A percentile compares a stretch with the other conserved stretches of the same genome.
Conservation (phyloP, 768 basidiomycete genomes). For the Leccinum obscurum region DNA sequence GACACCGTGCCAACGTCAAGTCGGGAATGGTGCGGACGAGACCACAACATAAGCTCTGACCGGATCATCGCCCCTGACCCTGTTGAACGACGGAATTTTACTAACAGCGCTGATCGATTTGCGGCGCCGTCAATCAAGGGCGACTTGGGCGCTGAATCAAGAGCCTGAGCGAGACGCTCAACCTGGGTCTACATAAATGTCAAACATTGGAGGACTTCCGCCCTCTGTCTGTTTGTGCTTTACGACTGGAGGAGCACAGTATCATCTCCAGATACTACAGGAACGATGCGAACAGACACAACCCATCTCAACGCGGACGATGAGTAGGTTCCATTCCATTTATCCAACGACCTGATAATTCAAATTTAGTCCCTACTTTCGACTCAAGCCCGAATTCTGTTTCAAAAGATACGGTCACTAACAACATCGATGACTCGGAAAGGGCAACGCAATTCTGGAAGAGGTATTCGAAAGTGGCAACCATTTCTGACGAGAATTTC, state of each 20-base stretch:
- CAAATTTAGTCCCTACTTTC: neutral
- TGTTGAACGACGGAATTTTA: neutral
- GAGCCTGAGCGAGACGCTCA: neutral
- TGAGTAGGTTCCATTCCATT: neutral
- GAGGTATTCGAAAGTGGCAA: neutral
- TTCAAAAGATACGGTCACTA: neutral
- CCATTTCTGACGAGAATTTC: neutral
- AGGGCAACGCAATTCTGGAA: slow-evolving; percentile 1
- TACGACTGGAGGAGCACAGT: neutral
- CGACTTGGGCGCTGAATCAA: neutral
- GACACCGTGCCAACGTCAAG: neutral
- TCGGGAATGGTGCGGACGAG: neutral
- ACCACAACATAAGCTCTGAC: neutral
- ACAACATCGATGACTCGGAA: neutral
- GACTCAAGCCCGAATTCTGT: neutral
- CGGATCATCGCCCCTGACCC: too few relatives aligned
- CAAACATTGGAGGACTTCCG: neutral
- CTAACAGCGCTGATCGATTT: neutral
- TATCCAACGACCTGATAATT: neutral
- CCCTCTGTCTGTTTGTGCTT: neutral
- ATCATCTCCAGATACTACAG: neutral
- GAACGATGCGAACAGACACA: neutral
- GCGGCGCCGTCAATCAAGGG: neutral
- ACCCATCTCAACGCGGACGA: neutral
- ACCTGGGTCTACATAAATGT: neutral